These are phyloP conservation scores for Ascomycota sp. DNA, from an alignment of 2,329 filamentous ascomycete species.

Conservation along the genomic window DNA sequence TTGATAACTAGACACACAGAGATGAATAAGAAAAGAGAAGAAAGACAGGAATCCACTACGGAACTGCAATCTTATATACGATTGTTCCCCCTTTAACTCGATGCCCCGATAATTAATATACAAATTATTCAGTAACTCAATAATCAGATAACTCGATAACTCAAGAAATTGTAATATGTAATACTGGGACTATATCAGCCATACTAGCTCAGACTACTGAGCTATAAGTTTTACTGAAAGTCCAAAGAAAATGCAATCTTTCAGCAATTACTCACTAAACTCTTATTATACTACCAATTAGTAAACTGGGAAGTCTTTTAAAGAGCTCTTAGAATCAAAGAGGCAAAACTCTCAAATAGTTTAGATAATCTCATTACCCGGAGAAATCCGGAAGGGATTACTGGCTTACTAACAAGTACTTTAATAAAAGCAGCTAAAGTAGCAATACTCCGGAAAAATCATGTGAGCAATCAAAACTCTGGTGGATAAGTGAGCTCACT, in stretches of 20 bases:
- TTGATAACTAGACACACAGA: too few species aligned
- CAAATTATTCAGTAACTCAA: too few species aligned
- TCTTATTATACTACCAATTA: not conserved
- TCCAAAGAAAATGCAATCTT: not conserved
- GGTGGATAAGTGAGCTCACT: not conserved
- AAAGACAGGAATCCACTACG: too few species aligned
- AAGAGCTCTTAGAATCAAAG: not conserved
- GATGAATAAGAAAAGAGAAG: too few species aligned
- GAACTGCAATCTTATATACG: too few species aligned
- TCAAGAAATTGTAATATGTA: too few species aligned
- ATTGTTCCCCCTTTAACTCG: too few species aligned
- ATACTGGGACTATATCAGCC: not conserved
- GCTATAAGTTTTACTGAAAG: not conserved
- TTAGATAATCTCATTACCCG: not conserved
- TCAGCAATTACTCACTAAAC: not conserved
- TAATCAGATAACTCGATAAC: too few species aligned
- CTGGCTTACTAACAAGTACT: not conserved
- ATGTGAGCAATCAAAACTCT: not conserved
- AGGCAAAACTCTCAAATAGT: not conserved
- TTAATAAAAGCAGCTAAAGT: not conserved
- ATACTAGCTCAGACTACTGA: not conserved
- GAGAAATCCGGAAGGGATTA: not conserved
- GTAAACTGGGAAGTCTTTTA: not conserved
- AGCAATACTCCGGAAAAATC: not conserved
- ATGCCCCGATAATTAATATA: too few species aligned